Evolutionary conservation across 768 basidiomycete species (phyloP), one percentile per base, ranked within the genome.

Genomic region (Boletus rubropictus): DNA sequence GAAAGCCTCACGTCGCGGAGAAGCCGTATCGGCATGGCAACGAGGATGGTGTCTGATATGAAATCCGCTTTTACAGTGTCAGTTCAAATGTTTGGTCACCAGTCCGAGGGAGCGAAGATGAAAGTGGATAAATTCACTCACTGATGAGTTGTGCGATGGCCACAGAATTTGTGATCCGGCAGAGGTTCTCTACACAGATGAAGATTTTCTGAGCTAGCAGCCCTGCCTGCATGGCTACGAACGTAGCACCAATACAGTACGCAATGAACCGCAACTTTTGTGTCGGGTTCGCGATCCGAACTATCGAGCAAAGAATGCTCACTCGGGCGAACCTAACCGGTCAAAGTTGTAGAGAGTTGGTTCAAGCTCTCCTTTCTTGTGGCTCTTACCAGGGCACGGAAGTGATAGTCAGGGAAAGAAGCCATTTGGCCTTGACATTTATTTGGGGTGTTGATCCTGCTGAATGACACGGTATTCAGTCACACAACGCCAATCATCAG

Each of bases 231-330:
- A 55, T 58, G 1, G 17, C 36, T n/a, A 53, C 10, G 32, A 63
- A 63, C 24, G 52, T 15, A 17, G 11, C 39, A 15, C 58, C 56
- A 18, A 51, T 52, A 39, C 52, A 34, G 32, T 58, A 56, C 14
- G 54, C 50, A 15, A 50, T 28, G 17, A 53, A 25, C 42, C 53
- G 51, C 21, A 48, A 20, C 24, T 37, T 49, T 35, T 22, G 33
- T 1, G 39, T 22, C 0, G 61, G 62, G 24, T 44, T 51, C 29
- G 48, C 40, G 45, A 63, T 49, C 39, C 61, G 58, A 28, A 54
- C 25, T 14, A 65, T 33, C 3, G 62, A 65, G 31, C 42, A 63
- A 5, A 63, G 33, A 12, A 63, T 63, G 29, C 64, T 65, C 44
- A 63, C 58, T 4, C 62, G 48, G 12, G 61, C 42, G 12, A 58